These are phyloP conservation scores for Fusarium sublunatum DNA, from an alignment of 2,329 filamentous ascomycete genomes.

Conservation along the genomic window DNA sequence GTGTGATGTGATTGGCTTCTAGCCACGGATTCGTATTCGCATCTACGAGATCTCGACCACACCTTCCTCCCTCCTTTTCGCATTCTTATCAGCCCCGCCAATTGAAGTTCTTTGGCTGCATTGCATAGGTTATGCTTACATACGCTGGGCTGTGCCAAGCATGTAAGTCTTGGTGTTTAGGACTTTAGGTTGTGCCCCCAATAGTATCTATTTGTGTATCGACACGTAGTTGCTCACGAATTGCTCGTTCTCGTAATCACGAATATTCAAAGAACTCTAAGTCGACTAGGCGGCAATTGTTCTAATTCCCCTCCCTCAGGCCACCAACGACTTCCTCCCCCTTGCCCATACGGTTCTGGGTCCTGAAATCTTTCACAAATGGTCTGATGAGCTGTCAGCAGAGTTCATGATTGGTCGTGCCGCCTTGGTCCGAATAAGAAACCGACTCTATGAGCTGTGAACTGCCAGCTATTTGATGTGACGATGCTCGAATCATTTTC, in stretches of 20 bases:
- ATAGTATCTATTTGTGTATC: not conserved
- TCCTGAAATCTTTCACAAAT: slow-evolving; percentile 19
- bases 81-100: slow-evolving; percentile 37
- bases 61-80: slow-evolving; percentile 34
- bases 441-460: slow-evolving; percentile 32
- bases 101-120: slow-evolving; percentile 3
- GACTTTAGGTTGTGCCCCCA: not conserved
- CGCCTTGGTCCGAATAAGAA: slow-evolving; percentile 44
- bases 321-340: slow-evolving; percentile 9
- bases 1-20: slow-evolving; percentile 28
- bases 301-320: not conserved
- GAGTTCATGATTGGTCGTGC: slow-evolving; percentile 28
- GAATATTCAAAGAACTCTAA: not conserved
- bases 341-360: slow-evolving; percentile 5
- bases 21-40: slow-evolving; percentile 40
- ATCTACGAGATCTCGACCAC: slow-evolving; percentile 36
- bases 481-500: slow-evolving; percentile 42
- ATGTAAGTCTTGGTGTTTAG: not conserved
- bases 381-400: slow-evolving; percentile 39
- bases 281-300: not conserved
- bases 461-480: slow-evolving; percentile 28
- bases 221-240: not conserved
- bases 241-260: slow-evolving; percentile 8
- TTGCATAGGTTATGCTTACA: slow-evolving; percentile 13
- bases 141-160: slow-evolving; percentile 10